phyloP scores from a whole-genome alignment of 2,329 filamentous ascomycete genomes.

The Geosmithia flava region DNA sequence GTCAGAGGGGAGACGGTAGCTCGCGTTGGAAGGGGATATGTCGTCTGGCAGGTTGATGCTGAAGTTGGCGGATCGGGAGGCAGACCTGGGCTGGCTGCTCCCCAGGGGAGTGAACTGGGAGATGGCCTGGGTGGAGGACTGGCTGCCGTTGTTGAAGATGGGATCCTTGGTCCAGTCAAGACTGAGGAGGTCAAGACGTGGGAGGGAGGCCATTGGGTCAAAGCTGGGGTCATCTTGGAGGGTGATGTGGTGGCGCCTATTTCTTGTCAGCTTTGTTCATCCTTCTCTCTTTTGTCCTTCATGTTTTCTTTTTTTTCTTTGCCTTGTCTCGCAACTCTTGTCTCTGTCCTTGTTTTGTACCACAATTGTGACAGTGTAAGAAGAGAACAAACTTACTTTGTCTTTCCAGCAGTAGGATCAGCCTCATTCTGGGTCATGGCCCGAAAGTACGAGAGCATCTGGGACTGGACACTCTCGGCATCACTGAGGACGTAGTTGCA shows the following conservation, averaged over 20 bases:
- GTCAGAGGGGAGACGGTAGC: slow-evolving; percentile 18
- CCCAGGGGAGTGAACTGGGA: slow-evolving; percentile 26
- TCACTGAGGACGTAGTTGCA: slow-evolving; percentile 77
- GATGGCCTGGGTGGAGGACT: slow-evolving; percentile 19
- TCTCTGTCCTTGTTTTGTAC: slow-evolving; percentile 3
- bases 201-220: slow-evolving; percentile 17
- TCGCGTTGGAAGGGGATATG: slow-evolving; percentile 18
- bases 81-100: slow-evolving; percentile 1
- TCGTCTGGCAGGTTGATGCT: slow-evolving; percentile 13
- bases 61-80: background rate
- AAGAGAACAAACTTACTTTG: slow-evolving; percentile 41
- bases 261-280: too few species aligned
- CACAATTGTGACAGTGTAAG: slow-evolving; percentile 15
- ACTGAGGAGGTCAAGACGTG: slow-evolving; percentile 21
- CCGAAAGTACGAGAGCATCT: slow-evolving; percentile 57
- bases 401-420: slow-evolving; percentile 59
- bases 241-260: slow-evolving; percentile 62
- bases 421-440: slow-evolving; percentile 41
- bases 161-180: slow-evolving; percentile 16
- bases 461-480: slow-evolving; percentile 59
- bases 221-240: slow-evolving; percentile 78
- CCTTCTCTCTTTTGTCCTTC: too few species aligned
- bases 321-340: too few species aligned
- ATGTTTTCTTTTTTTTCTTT: too few species aligned
- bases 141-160: slow-evolving; percentile 16